A percentile compares a stretch with the other conserved stretches of the same genome.
Evolutionary conservation across 2,329 filamentous ascomycete species (phyloP).

Genomic region (Xylariomycetidae sp.): DNA sequence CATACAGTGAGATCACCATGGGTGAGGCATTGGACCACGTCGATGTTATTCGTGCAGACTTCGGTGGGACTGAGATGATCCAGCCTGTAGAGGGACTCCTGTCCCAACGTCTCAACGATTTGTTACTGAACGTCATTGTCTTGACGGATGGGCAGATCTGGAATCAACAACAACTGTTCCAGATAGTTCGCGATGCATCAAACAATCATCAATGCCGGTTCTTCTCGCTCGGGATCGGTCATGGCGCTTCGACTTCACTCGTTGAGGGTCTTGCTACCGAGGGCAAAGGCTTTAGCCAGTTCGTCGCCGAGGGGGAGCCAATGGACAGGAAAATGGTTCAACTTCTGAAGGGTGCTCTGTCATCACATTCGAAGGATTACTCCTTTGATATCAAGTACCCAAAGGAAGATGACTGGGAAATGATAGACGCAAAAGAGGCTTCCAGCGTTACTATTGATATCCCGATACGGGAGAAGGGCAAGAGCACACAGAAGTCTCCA

Average conservation of each 20-base stretch:
- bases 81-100: constrained; percentile 4
- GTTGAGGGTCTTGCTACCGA: constrained; percentile 10
- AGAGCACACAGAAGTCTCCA: background rate
- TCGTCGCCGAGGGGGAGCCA: constrained; percentile 6
- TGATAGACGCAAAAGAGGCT: constrained; percentile 3
- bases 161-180: constrained; percentile 5
- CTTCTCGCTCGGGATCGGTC: constrained; percentile 12
- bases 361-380: constrained; percentile 7
- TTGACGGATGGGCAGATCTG: constrained; percentile 11
- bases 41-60: background rate
- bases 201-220: constrained; percentile 6
- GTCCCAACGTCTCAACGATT: constrained; percentile 3
- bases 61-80: constrained; percentile 8
- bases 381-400: constrained; percentile 8
- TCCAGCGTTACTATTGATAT: background rate
- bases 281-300: constrained; percentile 11
- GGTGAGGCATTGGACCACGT: constrained; percentile 6
- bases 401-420: constrained; percentile 5
- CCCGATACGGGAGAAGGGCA: background rate
- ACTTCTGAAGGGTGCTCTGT: constrained; percentile 10
- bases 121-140: constrained; percentile 7
- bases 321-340: constrained; percentile 12
- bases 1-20: constrained; percentile 5
- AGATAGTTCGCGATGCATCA: background rate
- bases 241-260: constrained; percentile 7